Base-by-base conservation (phyloP, 768 basidiomycete species). In the Agaricus bisporus region DNA sequence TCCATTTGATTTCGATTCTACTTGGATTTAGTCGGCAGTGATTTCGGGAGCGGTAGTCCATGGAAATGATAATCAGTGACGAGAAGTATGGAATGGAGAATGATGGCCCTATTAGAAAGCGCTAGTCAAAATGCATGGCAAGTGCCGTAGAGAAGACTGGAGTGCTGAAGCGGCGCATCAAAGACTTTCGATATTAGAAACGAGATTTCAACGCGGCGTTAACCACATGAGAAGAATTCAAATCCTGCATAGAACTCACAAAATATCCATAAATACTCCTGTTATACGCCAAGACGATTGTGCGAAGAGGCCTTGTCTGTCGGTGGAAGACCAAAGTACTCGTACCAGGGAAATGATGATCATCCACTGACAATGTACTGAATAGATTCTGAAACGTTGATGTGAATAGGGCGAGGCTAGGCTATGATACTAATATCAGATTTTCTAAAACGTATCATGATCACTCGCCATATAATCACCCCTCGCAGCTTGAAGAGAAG, bases 131-230 rank as follows among this genome's bases (percentile, higher is more conserved):
- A 22, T 22, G 22, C 22, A 70, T 67, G 6, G 67, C 67, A 0
- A 70, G 62, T 17, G 66, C 64, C 46, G 62, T 65, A 14, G 67
- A 65, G 56, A 69, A 68, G 54, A 63, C 63, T 6, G 66, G 66
- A 12, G 65, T 62, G 64, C 63, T 6, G 66, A 66, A 12, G 65
- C 63, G 1, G 67, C 66, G 51, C 68, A 71, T 69, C 71, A 68
- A 17, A 66, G 59, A 14, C 57, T 66, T 50, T 66, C 63, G 29
- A 60, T 60, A 29, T 58, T 53, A 54, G 68, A 72, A 51, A 70
- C 69, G 56, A 56, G 59, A 8, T 64, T 61, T 58, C 63, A 4
- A 22, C 22, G 64, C 49, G 70, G 70, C 3, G 66, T 66, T 12
- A 66, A 64, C 35, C 69, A 57, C 68, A 72, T n/a, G n/a, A n/a